Percentiles rank a stretch among this genome's conserved stretches.
phyloP scores from a whole-genome alignment of 768 basidiomycete species.

The Phanerodontia chrysosporium region DNA sequence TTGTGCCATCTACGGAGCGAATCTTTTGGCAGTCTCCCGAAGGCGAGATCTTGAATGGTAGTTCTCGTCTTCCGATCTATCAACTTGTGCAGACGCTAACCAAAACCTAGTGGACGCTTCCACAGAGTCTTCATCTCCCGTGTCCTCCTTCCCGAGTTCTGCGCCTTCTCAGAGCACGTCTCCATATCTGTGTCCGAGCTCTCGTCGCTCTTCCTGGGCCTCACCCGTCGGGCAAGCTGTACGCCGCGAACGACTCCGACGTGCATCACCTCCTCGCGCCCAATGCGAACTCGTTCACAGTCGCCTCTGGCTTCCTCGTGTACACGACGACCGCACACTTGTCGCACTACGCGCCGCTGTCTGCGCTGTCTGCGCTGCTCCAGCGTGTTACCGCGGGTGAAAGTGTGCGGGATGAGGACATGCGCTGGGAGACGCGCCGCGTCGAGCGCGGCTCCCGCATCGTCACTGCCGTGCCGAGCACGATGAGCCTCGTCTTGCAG shows the following conservation, averaged over 20 bases:
- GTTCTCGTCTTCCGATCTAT: no score
- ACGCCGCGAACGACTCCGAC: conserved; percentile 35
- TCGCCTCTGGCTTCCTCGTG: conserved; percentile 73
- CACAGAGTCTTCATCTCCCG: conserved; percentile 10
- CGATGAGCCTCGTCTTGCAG: conserved; percentile 89
- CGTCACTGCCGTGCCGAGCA: conserved; percentile 80
- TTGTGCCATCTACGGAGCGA: conserved; percentile 31
- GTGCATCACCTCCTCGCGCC: conserved; percentile 35
- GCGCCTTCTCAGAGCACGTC: conserved; percentile 40
- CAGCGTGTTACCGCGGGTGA: not conserved
- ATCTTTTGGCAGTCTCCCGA: conserved; percentile 40
- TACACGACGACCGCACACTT: conserved; percentile 84
- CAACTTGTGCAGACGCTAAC: no score
- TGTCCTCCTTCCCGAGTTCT: conserved; percentile 55
- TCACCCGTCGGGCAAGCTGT: conserved; percentile 65
- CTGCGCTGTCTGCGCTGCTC: conserved; percentile 22
- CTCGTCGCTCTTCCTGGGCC: conserved; percentile 60
- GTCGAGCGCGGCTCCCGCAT: conserved; percentile 90
- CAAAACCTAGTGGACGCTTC: not conserved
- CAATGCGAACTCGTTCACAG: conserved; percentile 68
- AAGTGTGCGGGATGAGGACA: not conserved
- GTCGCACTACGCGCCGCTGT: conserved; percentile 65
- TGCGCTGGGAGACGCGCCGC: conserved; percentile 62
- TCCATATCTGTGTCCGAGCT: conserved; percentile 11
- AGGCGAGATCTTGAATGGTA: conserved; percentile 43